Conservation (phyloP, 495 filamentous ascomycete genomes). For the Ascobolus immersus region DNA sequence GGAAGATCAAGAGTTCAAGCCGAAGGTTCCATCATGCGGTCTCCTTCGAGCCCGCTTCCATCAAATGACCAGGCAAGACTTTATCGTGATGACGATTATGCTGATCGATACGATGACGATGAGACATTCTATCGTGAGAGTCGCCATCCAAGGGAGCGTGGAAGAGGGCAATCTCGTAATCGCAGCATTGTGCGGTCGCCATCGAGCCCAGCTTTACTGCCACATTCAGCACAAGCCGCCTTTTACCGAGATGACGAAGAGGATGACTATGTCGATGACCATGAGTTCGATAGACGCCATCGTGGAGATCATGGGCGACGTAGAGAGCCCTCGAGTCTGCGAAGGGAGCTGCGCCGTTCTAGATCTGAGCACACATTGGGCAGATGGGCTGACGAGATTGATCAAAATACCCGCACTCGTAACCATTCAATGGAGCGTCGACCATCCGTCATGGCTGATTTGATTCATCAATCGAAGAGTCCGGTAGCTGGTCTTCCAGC, state of each 20-base stretch:
- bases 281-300: conserved; percentile 9
- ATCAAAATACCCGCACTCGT: too few relatives aligned
- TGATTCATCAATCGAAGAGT: conserved; percentile 9
- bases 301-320: conserved; percentile 10
- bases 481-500: conserved; percentile 12
- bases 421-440: conserved; percentile 7
- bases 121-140: too few relatives aligned
- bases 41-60: conserved; percentile 59
- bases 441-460: conserved; percentile 10
- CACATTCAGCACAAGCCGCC: conserved; percentile 28
- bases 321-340: conserved; percentile 4
- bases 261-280: conserved; percentile 11
- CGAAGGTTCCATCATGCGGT: conserved; percentile 21
- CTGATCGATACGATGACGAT: conserved; percentile 28
- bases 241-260: conserved; percentile 11
- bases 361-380: conserved; percentile 14
- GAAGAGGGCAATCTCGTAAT: conserved; percentile 24
- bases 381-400: conserved; percentile 14
- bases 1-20: neutral
- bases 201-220: conserved; percentile 55
- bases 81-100: conserved; percentile 15
- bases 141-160: too few relatives aligned
- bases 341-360: conserved; percentile 9
- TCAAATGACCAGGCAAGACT: conserved; percentile 25
- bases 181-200: conserved; percentile 46